phyloP scores from a whole-genome alignment of 768 basidiomycete genomes.

The Suillus occidentalis region DNA sequence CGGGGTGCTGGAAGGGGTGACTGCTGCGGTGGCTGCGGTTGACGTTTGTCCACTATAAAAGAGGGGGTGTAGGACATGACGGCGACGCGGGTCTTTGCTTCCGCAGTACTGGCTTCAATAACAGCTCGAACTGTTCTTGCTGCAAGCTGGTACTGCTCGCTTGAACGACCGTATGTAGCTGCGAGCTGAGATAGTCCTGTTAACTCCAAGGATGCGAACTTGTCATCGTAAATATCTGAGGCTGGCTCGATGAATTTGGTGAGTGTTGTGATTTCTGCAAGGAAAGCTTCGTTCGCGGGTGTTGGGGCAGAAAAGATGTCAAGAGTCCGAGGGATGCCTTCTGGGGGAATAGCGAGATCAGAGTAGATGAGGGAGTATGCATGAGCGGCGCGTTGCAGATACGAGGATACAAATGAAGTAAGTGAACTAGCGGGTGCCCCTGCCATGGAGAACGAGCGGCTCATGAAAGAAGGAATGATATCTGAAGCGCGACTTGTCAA shows the following conservation, averaged over 20 bases:
- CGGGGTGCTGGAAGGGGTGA: slow-evolving; percentile 45
- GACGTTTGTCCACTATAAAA: slow-evolving; percentile 34
- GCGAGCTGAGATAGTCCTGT: slow-evolving; percentile 50
- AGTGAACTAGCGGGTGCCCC: slow-evolving; percentile 36
- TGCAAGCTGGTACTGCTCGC: slow-evolving; percentile 55
- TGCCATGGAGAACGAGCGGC: slow-evolving; percentile 46
- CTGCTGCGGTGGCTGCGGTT: slow-evolving; percentile 42
- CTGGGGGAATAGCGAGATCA: slow-evolving; percentile 30
- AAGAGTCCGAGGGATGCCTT: slow-evolving; percentile 35
- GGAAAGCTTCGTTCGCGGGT: slow-evolving; percentile 38
- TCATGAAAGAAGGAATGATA: slow-evolving; percentile 53
- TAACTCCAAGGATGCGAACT: slow-evolving; percentile 67
- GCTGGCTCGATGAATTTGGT: slow-evolving; percentile 49
- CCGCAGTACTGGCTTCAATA: slow-evolving; percentile 43
- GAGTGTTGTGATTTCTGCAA: slow-evolving; percentile 44
- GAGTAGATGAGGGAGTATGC: slow-evolving; percentile 56
- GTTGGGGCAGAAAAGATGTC: slow-evolving; percentile 44
- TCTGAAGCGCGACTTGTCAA: slow-evolving; percentile 35
- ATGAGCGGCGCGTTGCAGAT: slow-evolving; percentile 56
- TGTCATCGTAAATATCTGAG: slow-evolving; percentile 29
- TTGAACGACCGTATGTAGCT: slow-evolving; percentile 44
- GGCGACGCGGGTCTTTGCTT: slow-evolving; percentile 45
- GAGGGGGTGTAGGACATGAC: slow-evolving; percentile 49
- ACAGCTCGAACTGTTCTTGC: slow-evolving; percentile 46
- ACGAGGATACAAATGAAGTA: slow-evolving; percentile 55